Base-by-base conservation (phyloP, 1,284 basidiomycete genomes). In the Heterobasidion occidentale region DNA sequence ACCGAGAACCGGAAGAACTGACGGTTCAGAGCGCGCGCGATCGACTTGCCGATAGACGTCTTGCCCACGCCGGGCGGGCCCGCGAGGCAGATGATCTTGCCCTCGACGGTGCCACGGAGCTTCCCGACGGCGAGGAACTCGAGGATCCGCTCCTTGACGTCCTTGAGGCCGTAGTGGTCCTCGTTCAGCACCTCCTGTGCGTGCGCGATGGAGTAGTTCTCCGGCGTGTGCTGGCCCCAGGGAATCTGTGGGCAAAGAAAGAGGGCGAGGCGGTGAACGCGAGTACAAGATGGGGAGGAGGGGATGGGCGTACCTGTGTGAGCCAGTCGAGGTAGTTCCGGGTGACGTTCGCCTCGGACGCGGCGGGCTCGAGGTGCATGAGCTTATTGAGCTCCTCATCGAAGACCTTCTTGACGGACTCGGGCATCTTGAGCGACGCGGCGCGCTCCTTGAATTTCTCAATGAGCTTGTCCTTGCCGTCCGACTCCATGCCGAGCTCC, bases 91-190 rank as follows among this genome's bases (percentile, higher is more conserved):
- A 99, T 90, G 65, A 99, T 99, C 77, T 99, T 98, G 65, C 96
- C 96, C 69, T 98, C 82, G n/a, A 99, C 94, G 0, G 90, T 95
- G 9, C 96, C 96, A 35, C 94, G 84, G 7, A 99, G 81, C 73
- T 98, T 98, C 51, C 95, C 95, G 11, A 99, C 95, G 0, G 97
- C 97, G 46, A 99, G 81, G 78, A 99, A 99, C 71, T 99, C 96
- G 51, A 99, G 82, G 60, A 99, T 98, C 38, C 96, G 90, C 60
- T 96, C 91, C 72, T 99, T 99, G 69, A 98, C 88, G 67, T 98
- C 94, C 64, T 90, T 88, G 50, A 99, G 77, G 14, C 96, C 96
- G 65, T 98, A 98, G 70, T 99, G 96, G 68, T 98, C 96, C 67
- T 94, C 94, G 65, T 98, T 92, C 19, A 98, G 81, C 1, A 98